Base-by-base conservation (phyloP, 495 filamentous ascomycete genomes). In the Lasiosphaeria miniovina region DNA sequence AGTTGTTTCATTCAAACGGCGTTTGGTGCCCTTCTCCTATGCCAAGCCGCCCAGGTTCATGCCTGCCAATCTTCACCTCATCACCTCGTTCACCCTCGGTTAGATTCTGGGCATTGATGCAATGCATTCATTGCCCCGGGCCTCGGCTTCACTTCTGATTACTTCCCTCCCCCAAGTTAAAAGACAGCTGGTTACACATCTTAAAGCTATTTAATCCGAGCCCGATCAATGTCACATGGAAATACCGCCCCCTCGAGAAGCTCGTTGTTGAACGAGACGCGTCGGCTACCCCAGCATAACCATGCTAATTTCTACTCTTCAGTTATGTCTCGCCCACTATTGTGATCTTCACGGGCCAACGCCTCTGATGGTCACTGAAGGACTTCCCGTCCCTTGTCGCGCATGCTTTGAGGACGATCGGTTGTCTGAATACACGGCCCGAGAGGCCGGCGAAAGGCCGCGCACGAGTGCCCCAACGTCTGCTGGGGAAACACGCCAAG, bases 261-360 rank as follows among this genome's bases (percentile, higher is more conserved):
- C 8, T 41, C 38, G 38, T 24, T 24, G 24, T 24, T 24, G 24
- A 24, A 14, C 43, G 15, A n/a, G 43, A 32, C 49, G 32, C 49
- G 49, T 32, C 32, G 15, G 24, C 12, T 24, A 24, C 24, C 24
- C 24, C 49, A 58, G 17, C 36, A 58, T 38, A 60, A 66, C 52
- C 61, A 65, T 69, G 72, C 75, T 80, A 64, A 80, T 73, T 14
- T 64, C 65, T 36, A 62, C 67, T 52, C 57, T 81, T 59, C 75
- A 97, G 93, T 84, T 96, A 69, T 95, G 91, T 71, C 84, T 97
- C 65, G 93, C 93, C 68, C 93, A 97, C 77, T 97, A 96, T 74
- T 97, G 93, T 80, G 93, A 97, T 75, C 81, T 91, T 67, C 92
- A 97, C 81, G 93, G 93, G 61, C 93, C 93, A 11, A 96, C 92